Conservation (phyloP, 176 grass and related monocot species). For the Ensete ventricosum region DNA sequence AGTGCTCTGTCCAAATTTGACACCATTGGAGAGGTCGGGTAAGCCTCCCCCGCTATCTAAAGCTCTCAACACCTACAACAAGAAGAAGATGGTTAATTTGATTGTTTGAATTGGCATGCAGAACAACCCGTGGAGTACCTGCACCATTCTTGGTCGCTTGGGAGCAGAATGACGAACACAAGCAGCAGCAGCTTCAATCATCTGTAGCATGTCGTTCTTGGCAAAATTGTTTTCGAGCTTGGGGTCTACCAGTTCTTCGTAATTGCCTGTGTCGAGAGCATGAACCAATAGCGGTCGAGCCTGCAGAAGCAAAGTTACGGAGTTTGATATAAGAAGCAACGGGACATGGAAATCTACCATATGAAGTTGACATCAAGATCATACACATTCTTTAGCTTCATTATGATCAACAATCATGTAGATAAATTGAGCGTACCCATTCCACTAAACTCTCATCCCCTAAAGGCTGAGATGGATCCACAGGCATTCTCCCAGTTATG, state of each 20-base stretch:
- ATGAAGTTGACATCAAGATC: too few species aligned
- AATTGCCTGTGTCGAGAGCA: too few species aligned
- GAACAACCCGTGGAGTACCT: constrained; percentile 27
- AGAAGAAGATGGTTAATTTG: not conserved
- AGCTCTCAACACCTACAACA: constrained; percentile 43
- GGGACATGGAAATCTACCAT: too few species aligned
- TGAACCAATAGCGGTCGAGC: too few species aligned
- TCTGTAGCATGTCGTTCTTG: constrained; percentile 46
- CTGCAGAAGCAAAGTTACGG: too few species aligned
- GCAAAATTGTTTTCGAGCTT: constrained; percentile 31
- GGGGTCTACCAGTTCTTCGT: not conserved
- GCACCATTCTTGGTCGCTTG: constrained; percentile 56
- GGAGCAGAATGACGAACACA: constrained; percentile 48
- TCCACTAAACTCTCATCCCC: too few species aligned
- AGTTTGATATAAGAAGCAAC: too few species aligned
- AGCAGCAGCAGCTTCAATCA: constrained; percentile 32
- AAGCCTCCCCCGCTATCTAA: constrained; percentile 36
- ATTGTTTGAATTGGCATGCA: not conserved
- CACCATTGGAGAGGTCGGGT: constrained; percentile 52
- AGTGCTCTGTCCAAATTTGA: constrained; percentile 49
- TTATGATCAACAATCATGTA: too few species aligned
- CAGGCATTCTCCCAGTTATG: constrained; percentile 69
- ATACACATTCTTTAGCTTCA: too few species aligned
- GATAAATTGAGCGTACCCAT: too few species aligned
- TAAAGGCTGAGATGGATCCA: constrained; percentile 46